Evolutionary conservation across 2,329 filamentous ascomycete species (phyloP), one percentile per base, ranked within the genome.

Genomic region (Penicillium sp.): DNA sequence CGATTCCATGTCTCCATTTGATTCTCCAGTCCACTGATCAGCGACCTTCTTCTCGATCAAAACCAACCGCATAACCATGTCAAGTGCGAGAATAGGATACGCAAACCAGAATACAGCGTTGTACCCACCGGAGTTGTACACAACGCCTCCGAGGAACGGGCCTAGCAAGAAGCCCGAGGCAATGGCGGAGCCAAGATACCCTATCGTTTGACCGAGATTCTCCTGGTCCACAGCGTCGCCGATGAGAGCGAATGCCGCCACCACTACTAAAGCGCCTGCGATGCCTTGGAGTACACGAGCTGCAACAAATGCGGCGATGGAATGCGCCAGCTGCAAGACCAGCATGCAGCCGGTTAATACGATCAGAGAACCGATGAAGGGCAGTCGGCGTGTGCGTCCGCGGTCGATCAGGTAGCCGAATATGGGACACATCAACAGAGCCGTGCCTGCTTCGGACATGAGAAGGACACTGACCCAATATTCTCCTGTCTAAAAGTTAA

Each of bases 41-140:
- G 84, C 84, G 1, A 79, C 77, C 66, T 83, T 85, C 70, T 85
- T 86, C 70, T 88, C 86, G n/a, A 88, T 78, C 51, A 88, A 77
- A 5, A 84, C 67, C 0, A 85, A 64, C 13, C 86, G 80, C 78
- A 87, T 81, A 23, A 83, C 54, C 57, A 88, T 82, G 68, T 88
- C 86, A 16, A 87, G 58, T 0, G 66, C 78, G 1, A 88, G 68
- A 9, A 88, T 69, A 0, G 75, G 80, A 47, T 84, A 77, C 0
- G 79, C 81, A 25, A 87, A 71, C 0, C 78, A 80, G 66, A 87
- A 87, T 0, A 88, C 84, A 0, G 83, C 84, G 13, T 71, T 67
- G 64, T 84, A 83, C 2, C 85, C 86, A 0, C 80, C 78, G 63
- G 82, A 82, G 29, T 82, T 76, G 66, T 87, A 88, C 1, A 88